Evolutionary conservation across 306 rosid genomes (phyloP), one percentile per base, ranked within the genome.

Genomic region (Sophora flavescens): DNA sequence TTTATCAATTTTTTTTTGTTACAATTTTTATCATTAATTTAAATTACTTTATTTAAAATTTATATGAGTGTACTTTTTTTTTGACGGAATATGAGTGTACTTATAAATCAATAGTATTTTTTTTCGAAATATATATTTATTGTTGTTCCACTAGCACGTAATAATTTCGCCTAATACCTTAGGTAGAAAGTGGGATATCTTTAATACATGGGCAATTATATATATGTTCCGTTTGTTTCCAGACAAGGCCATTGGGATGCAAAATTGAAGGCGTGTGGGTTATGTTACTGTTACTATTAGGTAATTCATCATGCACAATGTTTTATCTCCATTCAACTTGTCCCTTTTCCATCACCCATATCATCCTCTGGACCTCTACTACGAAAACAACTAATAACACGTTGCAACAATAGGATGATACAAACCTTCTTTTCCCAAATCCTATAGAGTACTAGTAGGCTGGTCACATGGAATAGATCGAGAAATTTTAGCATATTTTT

Each of bases 211-310:
- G 45, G 8, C 2, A 41, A 41, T 41, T 41, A 30, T 30, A 66
- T 51, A 32, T 38, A 52, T 71, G 76, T 87, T 86, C 89, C 88
- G 81, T 14, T 12, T 61, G 74, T n/a, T 69, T 69, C 3, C 8
- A 74, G 91, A 89, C 98, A 88, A 88, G 36, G 50, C 30, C 77
- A 65, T 83, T 17, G 88, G 83, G 80, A 77, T 63, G 69, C 5
- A 66, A 81, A 79, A 81, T 50, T 42, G 80, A 80, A 79, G 50
- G 75, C 72, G 82, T 72, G 81, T 60, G 71, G 75, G 51, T 77
- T 67, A 76, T 75, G 76, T 38, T 47, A 83, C 62, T 75, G 48
- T 69, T 47, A 83, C 56, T 75, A 41, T 69, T 81, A 65, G 91
- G 87, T 86, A 30, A 68, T 42, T 61, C 61, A 84, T 84, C 87